These are phyloP conservation scores for Globisporangium okanoganense DNA, from an alignment of 352 stramenopile species.

Conservation along the genomic window DNA sequence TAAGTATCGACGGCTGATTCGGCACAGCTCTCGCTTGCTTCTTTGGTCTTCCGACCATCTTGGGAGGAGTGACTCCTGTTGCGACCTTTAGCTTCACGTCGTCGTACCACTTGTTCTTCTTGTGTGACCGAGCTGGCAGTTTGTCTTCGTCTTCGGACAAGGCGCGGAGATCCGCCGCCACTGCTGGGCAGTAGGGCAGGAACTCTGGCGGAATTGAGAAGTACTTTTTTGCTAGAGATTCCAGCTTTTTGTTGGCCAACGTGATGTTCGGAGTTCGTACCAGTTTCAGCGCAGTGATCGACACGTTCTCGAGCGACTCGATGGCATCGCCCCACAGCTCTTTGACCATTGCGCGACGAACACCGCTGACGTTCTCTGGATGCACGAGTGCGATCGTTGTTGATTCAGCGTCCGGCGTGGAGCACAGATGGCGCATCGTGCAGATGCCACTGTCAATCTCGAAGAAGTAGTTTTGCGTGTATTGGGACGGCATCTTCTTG, in stretches of 20 bases:
- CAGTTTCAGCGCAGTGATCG: neutral
- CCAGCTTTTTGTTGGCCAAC: neutral
- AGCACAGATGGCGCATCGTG: no score
- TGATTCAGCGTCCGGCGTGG: no score
- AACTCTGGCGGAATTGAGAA: neutral
- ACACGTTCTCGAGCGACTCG: conserved; percentile 1
- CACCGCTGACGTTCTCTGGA: neutral
- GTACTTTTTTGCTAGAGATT: neutral
- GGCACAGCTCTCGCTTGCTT: neutral
- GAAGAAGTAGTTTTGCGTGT: no score
- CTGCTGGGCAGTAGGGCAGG: neutral
- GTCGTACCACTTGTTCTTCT: neutral
- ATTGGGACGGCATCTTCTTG: no score
- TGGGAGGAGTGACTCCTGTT: neutral
- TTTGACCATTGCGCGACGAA: neutral
- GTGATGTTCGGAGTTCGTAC: conserved; percentile 1
- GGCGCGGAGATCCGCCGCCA: neutral
- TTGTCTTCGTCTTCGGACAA: neutral
- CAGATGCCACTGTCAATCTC: no score
- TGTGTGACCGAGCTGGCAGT: neutral
- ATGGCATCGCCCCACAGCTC: neutral
- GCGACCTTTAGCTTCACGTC: neutral
- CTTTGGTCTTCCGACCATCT: neutral
- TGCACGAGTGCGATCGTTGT: no score
- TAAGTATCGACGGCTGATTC: neutral